Evolutionary conservation across 352 stramenopile genomes (phyloP).

Genomic region (Pythium utonaiense): DNA sequence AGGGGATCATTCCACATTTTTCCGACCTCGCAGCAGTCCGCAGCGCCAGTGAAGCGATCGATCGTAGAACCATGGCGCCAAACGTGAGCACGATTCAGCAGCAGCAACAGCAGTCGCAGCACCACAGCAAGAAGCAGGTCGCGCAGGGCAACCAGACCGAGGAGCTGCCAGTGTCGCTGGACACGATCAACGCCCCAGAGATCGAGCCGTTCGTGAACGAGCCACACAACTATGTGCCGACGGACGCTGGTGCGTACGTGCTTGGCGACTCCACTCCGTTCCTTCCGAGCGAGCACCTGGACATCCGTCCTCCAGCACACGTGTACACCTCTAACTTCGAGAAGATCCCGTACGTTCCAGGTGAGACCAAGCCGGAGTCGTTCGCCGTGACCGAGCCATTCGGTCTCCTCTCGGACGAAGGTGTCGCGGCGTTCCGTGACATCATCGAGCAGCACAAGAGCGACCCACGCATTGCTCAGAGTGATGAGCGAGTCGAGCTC

Average conservation of each 20-base stretch:
- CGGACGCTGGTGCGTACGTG: slow-evolving; percentile 15
- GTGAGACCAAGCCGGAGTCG: slow-evolving; percentile 11
- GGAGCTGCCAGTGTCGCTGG: slow-evolving; percentile 8
- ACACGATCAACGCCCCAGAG: neutral
- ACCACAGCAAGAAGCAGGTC: neutral
- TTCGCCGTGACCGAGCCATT: slow-evolving; percentile 24
- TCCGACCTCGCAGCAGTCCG: neutral
- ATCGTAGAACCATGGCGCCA: neutral
- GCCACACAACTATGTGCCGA: slow-evolving; percentile 14
- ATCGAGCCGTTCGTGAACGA: slow-evolving; percentile 19
- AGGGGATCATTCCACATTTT: neutral
- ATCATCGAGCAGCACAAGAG: slow-evolving; percentile 15
- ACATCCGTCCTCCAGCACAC: slow-evolving; percentile 14
- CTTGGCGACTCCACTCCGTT: slow-evolving; percentile 12
- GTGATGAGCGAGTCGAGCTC: slow-evolving; percentile 24
- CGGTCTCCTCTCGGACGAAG: slow-evolving; percentile 19
- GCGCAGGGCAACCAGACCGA: neutral
- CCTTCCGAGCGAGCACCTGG: slow-evolving; percentile 8
- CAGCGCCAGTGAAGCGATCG: too few relatives aligned
- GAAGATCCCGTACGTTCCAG: slow-evolving; percentile 19
- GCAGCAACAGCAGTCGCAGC: neutral
- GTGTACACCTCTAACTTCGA: slow-evolving; percentile 22
- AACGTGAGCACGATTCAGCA: neutral
- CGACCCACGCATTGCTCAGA: slow-evolving; percentile 21
- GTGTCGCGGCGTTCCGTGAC: slow-evolving; percentile 18